A percentile compares a stretch with the other conserved stretches of the same genome.
Evolutionary conservation across 768 basidiomycete genomes (phyloP).

Genomic region (Leucocoprinus birnbaumii): DNA sequence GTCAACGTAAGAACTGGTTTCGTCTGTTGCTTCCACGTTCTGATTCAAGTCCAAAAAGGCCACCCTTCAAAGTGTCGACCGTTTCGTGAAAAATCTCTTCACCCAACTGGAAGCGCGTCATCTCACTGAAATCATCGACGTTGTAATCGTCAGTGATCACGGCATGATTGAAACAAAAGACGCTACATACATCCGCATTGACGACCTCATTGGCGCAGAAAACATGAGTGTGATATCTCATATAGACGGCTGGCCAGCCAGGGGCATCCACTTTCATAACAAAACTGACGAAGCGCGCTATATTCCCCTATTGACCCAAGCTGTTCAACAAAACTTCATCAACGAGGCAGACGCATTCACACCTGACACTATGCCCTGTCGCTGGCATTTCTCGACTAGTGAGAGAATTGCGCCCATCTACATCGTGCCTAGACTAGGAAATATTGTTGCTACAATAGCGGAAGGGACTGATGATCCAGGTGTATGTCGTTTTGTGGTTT

Average conservation of each 20-base stretch:
- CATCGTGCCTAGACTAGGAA: constrained; percentile 78
- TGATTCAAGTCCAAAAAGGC: constrained; percentile 32
- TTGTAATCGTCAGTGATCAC: constrained; percentile 88
- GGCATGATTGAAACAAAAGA: constrained; percentile 92
- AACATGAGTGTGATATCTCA: constrained; percentile 63
- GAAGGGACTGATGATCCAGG: constrained; percentile 67
- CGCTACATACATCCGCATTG: constrained; percentile 71
- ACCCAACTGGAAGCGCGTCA: constrained; percentile 64
- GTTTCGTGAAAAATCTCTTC: constrained; percentile 70
- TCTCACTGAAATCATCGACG: constrained; percentile 78
- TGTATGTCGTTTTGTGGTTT: constrained; percentile 29
- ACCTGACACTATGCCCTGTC: constrained; percentile 74
- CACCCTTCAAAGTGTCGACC: constrained; percentile 67
- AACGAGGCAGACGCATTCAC: constrained; percentile 72
- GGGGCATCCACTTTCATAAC: constrained; percentile 74
- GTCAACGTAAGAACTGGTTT: constrained; percentile 59
- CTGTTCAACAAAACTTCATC: constrained; percentile 49
- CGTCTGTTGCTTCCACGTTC: not conserved
- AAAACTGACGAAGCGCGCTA: constrained; percentile 54
- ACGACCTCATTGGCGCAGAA: constrained; percentile 71
- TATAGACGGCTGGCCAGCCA: constrained; percentile 87
- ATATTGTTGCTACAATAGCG: constrained; percentile 66
- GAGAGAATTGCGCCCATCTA: constrained; percentile 86
- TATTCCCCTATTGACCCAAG: constrained; percentile 50
- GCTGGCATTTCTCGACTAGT: constrained; percentile 72